Percentiles rank a stretch among this genome's conserved stretches.
These are phyloP conservation scores for Zostera marina DNA, from an alignment of 116 monocot genomes.

Conservation along the genomic window DNA sequence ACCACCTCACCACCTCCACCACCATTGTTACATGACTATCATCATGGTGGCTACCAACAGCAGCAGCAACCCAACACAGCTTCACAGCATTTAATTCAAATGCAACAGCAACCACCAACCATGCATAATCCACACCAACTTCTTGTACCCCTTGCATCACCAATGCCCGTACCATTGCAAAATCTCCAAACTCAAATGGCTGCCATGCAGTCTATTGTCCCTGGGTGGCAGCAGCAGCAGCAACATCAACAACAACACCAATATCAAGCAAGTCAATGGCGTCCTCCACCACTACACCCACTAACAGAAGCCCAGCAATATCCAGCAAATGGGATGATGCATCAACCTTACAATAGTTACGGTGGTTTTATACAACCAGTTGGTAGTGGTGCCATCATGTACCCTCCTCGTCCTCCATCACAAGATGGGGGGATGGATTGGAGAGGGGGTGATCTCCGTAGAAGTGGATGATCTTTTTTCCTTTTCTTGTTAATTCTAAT, in stretches of 20 bases:
- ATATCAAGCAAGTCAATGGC: constrained; percentile 1
- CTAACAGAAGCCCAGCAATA: no score
- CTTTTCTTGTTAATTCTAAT: neutral
- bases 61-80: neutral
- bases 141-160: neutral
- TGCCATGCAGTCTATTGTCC: neutral
- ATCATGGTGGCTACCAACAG: constrained; percentile 1
- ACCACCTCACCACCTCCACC: neutral
- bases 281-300: neutral
- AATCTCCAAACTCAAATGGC: neutral
- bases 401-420: neutral
- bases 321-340: neutral
- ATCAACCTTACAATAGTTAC: neutral
- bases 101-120: neutral
- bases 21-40: neutral
- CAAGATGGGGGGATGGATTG: neutral
- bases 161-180: neutral
- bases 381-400: neutral
- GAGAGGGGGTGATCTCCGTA: neutral
- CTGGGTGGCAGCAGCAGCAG: neutral
- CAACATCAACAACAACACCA: neutral
- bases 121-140: neutral
- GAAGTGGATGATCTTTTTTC: neutral
- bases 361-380: neutral
- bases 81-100: neutral